Conservation (phyloP, 1,139 yeast genomes). For the Wickerhamiella infanticola region DNA sequence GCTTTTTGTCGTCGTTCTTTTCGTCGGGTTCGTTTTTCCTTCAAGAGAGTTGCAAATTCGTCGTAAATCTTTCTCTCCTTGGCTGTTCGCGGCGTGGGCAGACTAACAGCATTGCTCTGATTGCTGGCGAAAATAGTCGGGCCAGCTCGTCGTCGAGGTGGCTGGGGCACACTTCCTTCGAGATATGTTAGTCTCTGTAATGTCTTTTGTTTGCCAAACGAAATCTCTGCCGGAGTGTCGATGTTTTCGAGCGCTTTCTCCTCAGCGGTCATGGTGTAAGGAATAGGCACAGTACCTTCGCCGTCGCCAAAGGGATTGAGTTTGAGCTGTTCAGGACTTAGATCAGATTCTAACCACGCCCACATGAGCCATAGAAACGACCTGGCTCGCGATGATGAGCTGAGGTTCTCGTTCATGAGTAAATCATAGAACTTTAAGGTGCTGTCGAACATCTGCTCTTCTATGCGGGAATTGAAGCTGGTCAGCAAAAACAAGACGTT, state of each 20-base stretch:
- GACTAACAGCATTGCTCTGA: neutral
- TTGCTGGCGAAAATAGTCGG: neutral
- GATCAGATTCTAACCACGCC: conserved; percentile 60
- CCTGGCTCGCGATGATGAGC: conserved; percentile 50
- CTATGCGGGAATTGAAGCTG: conserved; percentile 40
- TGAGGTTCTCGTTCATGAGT: conserved; percentile 36
- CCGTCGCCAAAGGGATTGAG: conserved; percentile 50
- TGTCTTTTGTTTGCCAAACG: conserved; percentile 57
- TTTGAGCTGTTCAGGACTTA: conserved; percentile 37
- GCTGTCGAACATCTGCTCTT: conserved; percentile 19
- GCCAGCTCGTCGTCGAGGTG: neutral
- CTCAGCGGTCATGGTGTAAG: conserved; percentile 29
- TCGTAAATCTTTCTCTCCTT: conserved; percentile 1
- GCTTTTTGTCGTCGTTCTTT: conserved; percentile 13
- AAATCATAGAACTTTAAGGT: conserved; percentile 41
- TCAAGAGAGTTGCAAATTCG: conserved; percentile 10
- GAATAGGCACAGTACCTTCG: conserved; percentile 30
- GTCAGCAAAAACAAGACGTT: conserved; percentile 64
- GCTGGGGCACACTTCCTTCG: conserved; percentile 24
- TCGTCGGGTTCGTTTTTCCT: conserved; percentile 13
- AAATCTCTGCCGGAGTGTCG: conserved; percentile 57
- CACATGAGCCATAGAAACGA: conserved; percentile 75
- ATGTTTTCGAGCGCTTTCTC: conserved; percentile 35
- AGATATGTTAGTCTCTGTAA: conserved; percentile 44
- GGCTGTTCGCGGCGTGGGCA: conserved; percentile 1